Evolutionary conservation across 2,329 filamentous ascomycete species (phyloP).

Genomic region (Magnaporthiopsis rhizophila): DNA sequence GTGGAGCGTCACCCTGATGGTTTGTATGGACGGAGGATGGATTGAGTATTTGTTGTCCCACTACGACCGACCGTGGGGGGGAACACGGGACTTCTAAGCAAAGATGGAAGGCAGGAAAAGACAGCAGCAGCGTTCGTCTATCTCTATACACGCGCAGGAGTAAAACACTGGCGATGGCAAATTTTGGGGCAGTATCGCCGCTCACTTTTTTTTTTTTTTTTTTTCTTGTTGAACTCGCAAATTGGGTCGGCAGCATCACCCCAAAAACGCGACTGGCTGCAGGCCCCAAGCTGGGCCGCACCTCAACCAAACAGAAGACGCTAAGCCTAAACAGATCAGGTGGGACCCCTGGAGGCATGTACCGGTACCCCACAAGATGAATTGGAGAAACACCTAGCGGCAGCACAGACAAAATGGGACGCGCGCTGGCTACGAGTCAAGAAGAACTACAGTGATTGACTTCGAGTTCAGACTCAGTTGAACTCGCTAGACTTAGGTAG

Average conservation of each 20-base stretch:
- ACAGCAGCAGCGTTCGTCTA: background rate
- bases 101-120: background rate
- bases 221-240: constrained; percentile 8
- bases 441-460: background rate
- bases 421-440: background rate
- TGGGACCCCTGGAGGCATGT: background rate
- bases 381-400: background rate
- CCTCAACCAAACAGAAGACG: constrained; percentile 35
- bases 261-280: background rate
- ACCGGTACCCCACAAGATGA: constrained; percentile 7
- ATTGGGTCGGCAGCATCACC: constrained; percentile 4
- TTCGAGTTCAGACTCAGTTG: background rate
- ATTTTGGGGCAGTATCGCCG: constrained; percentile 2
- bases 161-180: constrained; percentile 1
- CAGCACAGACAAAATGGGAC: background rate
- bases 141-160: constrained; percentile 4
- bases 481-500: background rate
- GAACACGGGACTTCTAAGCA: background rate
- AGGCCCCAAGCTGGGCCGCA: constrained; percentile 11
- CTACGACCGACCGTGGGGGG: background rate
- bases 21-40: background rate
- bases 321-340: constrained; percentile 20
- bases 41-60: background rate
- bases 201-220: constrained; percentile 9
- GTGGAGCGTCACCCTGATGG: background rate